Conservation (phyloP, 495 filamentous ascomycete genomes). For the Schizothecium vesticola region DNA sequence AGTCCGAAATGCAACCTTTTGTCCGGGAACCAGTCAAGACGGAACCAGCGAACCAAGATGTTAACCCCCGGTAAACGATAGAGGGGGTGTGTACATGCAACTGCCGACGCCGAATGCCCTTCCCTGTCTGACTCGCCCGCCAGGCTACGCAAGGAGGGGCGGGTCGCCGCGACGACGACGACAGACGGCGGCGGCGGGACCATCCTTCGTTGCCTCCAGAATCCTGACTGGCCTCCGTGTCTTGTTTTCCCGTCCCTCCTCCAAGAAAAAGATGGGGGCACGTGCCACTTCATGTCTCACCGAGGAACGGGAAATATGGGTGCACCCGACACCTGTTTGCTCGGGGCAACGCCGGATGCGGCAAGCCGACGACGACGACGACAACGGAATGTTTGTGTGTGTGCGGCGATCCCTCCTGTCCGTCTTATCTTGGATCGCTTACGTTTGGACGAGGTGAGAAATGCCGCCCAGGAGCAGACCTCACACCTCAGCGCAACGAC, state of each 20-base stretch:
- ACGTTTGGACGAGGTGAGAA: neutral
- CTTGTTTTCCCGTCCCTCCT: neutral
- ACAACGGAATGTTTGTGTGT: neutral
- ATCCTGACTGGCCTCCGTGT: neutral
- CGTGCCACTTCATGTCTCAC: constrained; percentile 6
- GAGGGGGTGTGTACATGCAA: neutral
- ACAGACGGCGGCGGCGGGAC: neutral
- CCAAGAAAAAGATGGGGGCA: neutral
- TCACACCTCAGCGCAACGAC: constrained; percentile 23
- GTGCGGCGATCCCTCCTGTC: neutral
- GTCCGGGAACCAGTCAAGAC: neutral
- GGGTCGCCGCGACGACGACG: neutral
- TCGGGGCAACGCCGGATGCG: neutral
- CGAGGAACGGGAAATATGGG: neutral
- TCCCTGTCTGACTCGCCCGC: neutral
- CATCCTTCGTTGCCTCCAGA: neutral
- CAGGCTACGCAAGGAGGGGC: neutral
- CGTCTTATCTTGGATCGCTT: neutral
- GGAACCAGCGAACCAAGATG: neutral
- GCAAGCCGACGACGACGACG: neutral
- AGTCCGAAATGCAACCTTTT: neutral
- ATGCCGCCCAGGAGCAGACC: neutral
- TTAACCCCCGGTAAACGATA: neutral
- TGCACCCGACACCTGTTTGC: neutral
- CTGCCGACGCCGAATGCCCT: neutral